Base-by-base conservation (phyloP, 495 filamentous ascomycete genomes). In the Jackrogersella multiformis region DNA sequence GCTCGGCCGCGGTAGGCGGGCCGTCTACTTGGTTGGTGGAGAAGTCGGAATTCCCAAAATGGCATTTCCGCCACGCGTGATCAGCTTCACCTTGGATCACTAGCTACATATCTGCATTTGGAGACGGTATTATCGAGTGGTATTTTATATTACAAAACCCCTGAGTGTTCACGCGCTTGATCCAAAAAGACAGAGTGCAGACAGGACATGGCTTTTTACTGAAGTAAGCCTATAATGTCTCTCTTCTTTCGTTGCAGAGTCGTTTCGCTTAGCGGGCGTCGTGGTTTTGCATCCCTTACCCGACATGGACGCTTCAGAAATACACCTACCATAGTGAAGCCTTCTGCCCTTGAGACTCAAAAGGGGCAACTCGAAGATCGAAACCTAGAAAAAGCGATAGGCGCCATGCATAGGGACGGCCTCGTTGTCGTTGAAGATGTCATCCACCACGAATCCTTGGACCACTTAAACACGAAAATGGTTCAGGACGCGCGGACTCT, bases 391-490 rank as follows among this genome's bases (percentile, higher is more conserved):
- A 76, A 81, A 71, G 85, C 84, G 64, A 75, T 85, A 6, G 78
- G 79, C 9, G 75, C 76, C 35, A 62, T 87, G 2, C 75, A 85
- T 57, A 56, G 74, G 9, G 84, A 89, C 71, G 87, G 85, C 45
- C 80, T 89, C 28, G 82, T 89, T 45, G 84, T 88, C n/a, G 77
- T 87, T 16, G 77, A 82, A 41, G 76, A 84, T 59, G 78, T 80
- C 0, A 71, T 86, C 20, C 73, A 77, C 9, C 77, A 79, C 57
- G 66, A 72, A 0, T 57, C 76, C 9, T 71, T 86, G n/a, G 78
- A 85, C 55, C 69, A 69, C 13, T 59, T 87, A n/a, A 84, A 85
- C 63, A 54, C 65, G 34, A 82, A 79, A 36, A 85, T 87, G 85
- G 74, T 82, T 2, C 48, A 80, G 34, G 85, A 87, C 70, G 81